Conservation (phyloP, 1,139 yeast genomes). For the Yamadazyma epiphylla region DNA sequence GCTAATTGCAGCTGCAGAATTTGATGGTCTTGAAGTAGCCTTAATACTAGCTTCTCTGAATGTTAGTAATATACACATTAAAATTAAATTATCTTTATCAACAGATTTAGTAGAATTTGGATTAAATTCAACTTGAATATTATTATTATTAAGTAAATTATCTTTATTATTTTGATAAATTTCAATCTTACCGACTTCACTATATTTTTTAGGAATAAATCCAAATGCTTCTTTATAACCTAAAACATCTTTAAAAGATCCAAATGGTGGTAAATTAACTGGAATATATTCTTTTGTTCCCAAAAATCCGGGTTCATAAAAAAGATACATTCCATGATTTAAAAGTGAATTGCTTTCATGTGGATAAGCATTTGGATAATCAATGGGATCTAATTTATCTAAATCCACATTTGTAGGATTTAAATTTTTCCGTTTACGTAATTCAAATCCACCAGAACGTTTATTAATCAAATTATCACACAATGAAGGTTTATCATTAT, state of each 20-base stretch:
- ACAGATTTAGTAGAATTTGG: constrained; percentile 29
- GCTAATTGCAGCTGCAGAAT: constrained; percentile 8
- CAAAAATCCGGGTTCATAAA: constrained; percentile 2
- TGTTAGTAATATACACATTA: constrained; percentile 27
- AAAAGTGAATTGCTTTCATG: constrained; percentile 20
- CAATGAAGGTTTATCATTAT: constrained; percentile 31
- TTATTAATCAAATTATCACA: constrained; percentile 34
- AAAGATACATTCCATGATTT: constrained; percentile 7
- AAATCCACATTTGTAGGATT: constrained; percentile 5
- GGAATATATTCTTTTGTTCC: constrained; percentile 21
- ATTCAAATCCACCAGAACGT: constrained; percentile 21
- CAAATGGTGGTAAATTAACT: constrained; percentile 39
- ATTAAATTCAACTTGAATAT: constrained; percentile 6
- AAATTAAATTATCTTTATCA: constrained; percentile 29
- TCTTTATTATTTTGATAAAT: constrained; percentile 27
- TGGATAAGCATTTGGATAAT: constrained; percentile 31
- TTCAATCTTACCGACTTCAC: constrained; percentile 34
- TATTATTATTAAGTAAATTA: constrained; percentile 1
- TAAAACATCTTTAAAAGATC: constrained; percentile 29
- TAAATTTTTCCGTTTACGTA: constrained; percentile 14
- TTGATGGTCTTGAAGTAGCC: constrained; percentile 17
- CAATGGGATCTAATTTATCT: constrained; percentile 7
- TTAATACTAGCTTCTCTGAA: constrained; percentile 31
- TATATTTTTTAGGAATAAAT: constrained; percentile 30
- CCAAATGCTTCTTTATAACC: constrained; percentile 15